phyloP scores from a whole-genome alignment of 2,329 filamentous ascomycete species.

The Stemphylium lycopersici region DNA sequence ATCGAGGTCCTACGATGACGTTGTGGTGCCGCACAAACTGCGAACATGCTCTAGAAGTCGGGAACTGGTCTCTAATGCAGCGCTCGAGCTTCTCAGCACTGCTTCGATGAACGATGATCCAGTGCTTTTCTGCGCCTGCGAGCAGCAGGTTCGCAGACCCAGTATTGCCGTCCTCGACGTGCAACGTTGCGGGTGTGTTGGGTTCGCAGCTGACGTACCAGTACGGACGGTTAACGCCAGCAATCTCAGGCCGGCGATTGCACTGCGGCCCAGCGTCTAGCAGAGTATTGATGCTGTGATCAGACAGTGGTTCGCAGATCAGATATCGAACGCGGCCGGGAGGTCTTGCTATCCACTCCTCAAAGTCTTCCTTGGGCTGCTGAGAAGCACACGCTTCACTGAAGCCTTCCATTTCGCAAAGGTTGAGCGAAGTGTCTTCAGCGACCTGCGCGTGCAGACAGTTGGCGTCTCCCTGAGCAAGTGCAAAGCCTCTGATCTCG shows the following conservation, averaged over 20 bases:
- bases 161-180: slow-evolving; percentile 14
- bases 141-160: slow-evolving; percentile 16
- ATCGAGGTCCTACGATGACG: slow-evolving; percentile 7
- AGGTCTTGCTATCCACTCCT: slow-evolving; percentile 6
- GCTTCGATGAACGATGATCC: slow-evolving; percentile 13
- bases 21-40: slow-evolving; percentile 15
- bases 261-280: slow-evolving; percentile 6
- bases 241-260: slow-evolving; percentile 3
- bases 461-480: not conserved
- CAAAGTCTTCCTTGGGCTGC: slow-evolving; percentile 4
- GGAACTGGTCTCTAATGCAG: slow-evolving; percentile 4
- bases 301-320: slow-evolving; percentile 2
- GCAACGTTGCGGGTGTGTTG: slow-evolving; percentile 5
- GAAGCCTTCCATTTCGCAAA: not conserved
- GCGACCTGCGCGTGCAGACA: slow-evolving; percentile 1
- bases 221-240: slow-evolving; percentile 12
- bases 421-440: not conserved
- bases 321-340: slow-evolving; percentile 4
- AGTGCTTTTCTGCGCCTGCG: slow-evolving; percentile 15
- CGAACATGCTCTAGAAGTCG: slow-evolving; percentile 4
- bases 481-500: slow-evolving; percentile 8
- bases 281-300: slow-evolving; percentile 8
- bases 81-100: slow-evolving; percentile 7
- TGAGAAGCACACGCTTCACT: not conserved
- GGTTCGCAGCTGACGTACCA: slow-evolving; percentile 13